A percentile compares a stretch with the other conserved stretches of the same genome.
Conservation (phyloP, 371 early-diverging fungal genomes). For the Neoconidiobolus thromboides region DNA sequence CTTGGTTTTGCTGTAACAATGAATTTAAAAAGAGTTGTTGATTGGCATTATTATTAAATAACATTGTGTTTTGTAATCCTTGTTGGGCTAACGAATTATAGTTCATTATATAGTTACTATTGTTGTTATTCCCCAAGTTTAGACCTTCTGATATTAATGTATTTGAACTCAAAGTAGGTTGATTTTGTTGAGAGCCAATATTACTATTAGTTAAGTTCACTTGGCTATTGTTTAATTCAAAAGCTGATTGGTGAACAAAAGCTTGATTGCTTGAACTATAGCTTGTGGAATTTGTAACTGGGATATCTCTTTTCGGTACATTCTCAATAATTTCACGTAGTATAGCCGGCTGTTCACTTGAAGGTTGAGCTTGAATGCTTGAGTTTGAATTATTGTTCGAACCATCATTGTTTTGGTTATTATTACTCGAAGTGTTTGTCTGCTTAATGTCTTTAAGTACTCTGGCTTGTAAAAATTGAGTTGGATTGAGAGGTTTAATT, state of each 20-base stretch:
- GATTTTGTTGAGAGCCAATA: too few relatives aligned
- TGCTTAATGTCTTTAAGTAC: not conserved
- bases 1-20: not conserved
- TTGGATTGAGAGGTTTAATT: not conserved
- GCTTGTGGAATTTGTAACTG: not conserved
- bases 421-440: too few relatives aligned
- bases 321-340: not conserved
- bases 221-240: too few relatives aligned
- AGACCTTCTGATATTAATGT: too few relatives aligned
- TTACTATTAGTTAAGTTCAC: too few relatives aligned
- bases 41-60: too few relatives aligned
- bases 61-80: too few relatives aligned
- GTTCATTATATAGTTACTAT: too few relatives aligned
- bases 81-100: too few relatives aligned
- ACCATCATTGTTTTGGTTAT: not conserved
- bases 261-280: not conserved
- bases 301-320: not conserved
- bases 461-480: constrained; percentile 1
- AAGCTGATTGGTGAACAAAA: not conserved
- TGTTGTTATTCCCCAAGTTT: too few relatives aligned
- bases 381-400: not conserved
- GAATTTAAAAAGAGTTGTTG: not conserved
- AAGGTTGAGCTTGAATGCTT: not conserved
- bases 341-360: not conserved
- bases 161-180: too few relatives aligned